Conservation (phyloP, 768 basidiomycete genomes). For the Serendipita sp. region DNA sequence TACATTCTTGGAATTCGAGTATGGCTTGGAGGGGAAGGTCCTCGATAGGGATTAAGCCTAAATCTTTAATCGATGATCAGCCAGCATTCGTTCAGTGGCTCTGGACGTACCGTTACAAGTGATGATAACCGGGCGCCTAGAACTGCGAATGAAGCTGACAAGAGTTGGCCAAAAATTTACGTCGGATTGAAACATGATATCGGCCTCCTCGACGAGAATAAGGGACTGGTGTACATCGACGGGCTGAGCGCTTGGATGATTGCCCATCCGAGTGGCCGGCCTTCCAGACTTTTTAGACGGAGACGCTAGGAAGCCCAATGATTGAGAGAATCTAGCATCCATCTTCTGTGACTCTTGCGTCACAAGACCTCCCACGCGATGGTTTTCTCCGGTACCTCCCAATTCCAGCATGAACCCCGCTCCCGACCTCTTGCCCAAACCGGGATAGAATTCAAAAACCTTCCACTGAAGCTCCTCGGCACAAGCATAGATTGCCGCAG, state of each 20-base stretch:
- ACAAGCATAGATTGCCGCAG: slow-evolving; percentile 83
- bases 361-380: slow-evolving; percentile 40
- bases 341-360: slow-evolving; percentile 8
- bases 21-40: slow-evolving; percentile 67
- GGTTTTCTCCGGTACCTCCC: slow-evolving; percentile 90
- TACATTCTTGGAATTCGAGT: slow-evolving; percentile 49
- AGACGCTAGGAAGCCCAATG: slow-evolving; percentile 10
- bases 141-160: slow-evolving; percentile 62
- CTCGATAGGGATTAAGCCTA: slow-evolving; percentile 47
- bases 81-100: not conserved
- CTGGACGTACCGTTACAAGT: slow-evolving; percentile 76
- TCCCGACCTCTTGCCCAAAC: slow-evolving; percentile 78
- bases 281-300: not conserved
- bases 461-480: slow-evolving; percentile 91
- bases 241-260: slow-evolving; percentile 6
- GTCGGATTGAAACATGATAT: slow-evolving; percentile 82
- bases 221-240: slow-evolving; percentile 56
- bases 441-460: slow-evolving; percentile 92
- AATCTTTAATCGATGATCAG: slow-evolving; percentile 32
- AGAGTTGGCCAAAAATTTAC: slow-evolving; percentile 73
- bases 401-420: slow-evolving; percentile 62
- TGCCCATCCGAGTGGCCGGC: not conserved
- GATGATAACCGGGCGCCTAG: slow-evolving; percentile 76
- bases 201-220: slow-evolving; percentile 88
- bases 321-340: slow-evolving; percentile 5